A percentile compares a stretch with the other conserved stretches of the same genome.
Conservation (phyloP, 2,329 filamentous ascomycete genomes). For the Xylaria sp. region DNA sequence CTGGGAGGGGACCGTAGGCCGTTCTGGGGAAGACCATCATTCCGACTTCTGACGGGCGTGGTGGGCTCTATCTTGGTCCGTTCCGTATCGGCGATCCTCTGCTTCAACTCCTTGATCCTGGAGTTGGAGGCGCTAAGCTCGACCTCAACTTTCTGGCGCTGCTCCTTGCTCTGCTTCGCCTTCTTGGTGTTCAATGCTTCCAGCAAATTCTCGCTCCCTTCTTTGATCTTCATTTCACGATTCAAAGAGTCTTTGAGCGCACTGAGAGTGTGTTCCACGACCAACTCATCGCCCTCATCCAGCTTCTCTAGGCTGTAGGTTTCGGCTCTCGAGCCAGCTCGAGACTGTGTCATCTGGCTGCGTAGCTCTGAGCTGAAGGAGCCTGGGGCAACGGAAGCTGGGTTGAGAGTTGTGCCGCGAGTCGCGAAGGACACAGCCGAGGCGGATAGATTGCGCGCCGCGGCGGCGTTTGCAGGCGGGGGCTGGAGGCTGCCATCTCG, state of each 20-base stretch:
- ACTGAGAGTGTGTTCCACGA: slow-evolving; percentile 77
- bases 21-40: slow-evolving; percentile 59
- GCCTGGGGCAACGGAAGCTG: slow-evolving; percentile 75
- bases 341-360: slow-evolving; percentile 73
- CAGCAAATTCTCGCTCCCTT: slow-evolving; percentile 96
- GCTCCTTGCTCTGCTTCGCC: slow-evolving; percentile 92
- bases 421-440: slow-evolving; percentile 71
- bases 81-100: slow-evolving; percentile 69
- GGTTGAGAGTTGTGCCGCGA: slow-evolving; percentile 75
- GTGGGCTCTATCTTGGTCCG: slow-evolving; percentile 58
- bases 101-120: slow-evolving; percentile 69
- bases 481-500: slow-evolving; percentile 61
- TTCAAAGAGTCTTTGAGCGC: slow-evolving; percentile 85
- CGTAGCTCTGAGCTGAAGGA: slow-evolving; percentile 92
- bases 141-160: slow-evolving; percentile 80
- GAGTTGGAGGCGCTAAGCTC: slow-evolving; percentile 90
- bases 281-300: slow-evolving; percentile 69
- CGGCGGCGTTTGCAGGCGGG: slow-evolving; percentile 51
- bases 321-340: slow-evolving; percentile 69
- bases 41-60: slow-evolving; percentile 64
- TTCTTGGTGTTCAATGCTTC: slow-evolving; percentile 96
- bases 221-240: slow-evolving; percentile 97
- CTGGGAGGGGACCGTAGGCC: slow-evolving; percentile 68
- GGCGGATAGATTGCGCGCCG: slow-evolving; percentile 60
- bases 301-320: slow-evolving; percentile 64